Evolutionary conservation across 106 monocot genomes (phyloP), one percentile per base, ranked within the genome.

Genomic region (Acorus calamus): DNA sequence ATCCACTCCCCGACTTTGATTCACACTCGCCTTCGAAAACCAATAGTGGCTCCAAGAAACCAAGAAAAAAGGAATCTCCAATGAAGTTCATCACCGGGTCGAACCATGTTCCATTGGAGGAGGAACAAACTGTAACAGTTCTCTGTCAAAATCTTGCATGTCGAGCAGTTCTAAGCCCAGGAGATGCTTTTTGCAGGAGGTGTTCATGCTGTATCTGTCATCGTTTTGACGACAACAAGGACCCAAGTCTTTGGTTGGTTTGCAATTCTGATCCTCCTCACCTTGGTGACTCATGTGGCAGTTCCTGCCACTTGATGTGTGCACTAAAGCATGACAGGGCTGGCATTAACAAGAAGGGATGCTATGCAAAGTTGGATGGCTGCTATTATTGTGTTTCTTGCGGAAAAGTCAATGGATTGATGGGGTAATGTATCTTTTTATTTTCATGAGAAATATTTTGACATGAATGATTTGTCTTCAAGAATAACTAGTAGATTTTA

Each of bases 31-130:
- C 7, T 12, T 50, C 55, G 65, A 77, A 44, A 66, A 61, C 13
- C 62, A 65, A 60, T 28, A 67, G 59, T 76, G 61, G 55, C 4
- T 46, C 53, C 54, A 76, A 82, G 66, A 80, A 74, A 73, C 82
- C 75, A 73, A 83, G 75, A 63, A 78, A 80, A 61, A 77, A 66
- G 28, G 84, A 74, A 50, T 60, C 65, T 49, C 56, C 47, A n/a
- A 52, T 69, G 59, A 59, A 62, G 45, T 8, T 59, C 14, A 60
- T 43, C 10, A 52, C 64, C 52, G 65, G 56, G 8, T 2, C 51
- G 52, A 56, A 61, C 8, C 53, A 45, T 59, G 71, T 63, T 49
- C 49, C 43, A 42, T 55, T 44, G 13, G 45, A 57, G 7, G 66
- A 69, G 59, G 77, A 62, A 47, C 69, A 70, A 63, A 50, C 49